phyloP scores from a whole-genome alignment of 116 monocot genomes.

The Papilionanthe hybrid region DNA sequence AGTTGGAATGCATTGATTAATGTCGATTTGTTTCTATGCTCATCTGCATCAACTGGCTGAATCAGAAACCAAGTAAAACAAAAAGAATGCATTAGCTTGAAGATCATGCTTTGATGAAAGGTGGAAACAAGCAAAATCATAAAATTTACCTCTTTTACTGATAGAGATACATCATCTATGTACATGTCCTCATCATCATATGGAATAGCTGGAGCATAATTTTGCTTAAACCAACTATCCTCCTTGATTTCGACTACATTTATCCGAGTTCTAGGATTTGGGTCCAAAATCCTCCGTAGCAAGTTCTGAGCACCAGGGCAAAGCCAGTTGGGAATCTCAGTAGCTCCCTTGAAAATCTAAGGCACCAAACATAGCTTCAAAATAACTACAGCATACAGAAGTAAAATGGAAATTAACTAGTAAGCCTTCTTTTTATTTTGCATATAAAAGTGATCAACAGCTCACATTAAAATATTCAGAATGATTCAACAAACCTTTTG shows the following conservation, averaged over 20 bases:
- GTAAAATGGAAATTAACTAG: too few relatives aligned
- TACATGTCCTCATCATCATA: slow-evolving; percentile 34
- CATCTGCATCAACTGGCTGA: slow-evolving; percentile 27
- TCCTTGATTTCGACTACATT: slow-evolving; percentile 56
- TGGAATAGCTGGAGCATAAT: slow-evolving; percentile 50
- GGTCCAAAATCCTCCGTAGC: slow-evolving; percentile 82
- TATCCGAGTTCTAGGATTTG: slow-evolving; percentile 68
- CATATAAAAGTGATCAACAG: neutral
- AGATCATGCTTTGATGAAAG: too few relatives aligned
- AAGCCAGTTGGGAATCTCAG: slow-evolving; percentile 69
- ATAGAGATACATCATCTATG: slow-evolving; percentile 18
- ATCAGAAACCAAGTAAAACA: neutral
- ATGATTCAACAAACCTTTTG: slow-evolving; percentile 54
- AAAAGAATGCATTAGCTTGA: too few relatives aligned
- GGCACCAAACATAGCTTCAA: too few relatives aligned
- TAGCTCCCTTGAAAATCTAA: slow-evolving; percentile 74
- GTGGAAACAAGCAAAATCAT: too few relatives aligned
- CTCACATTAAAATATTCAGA: neutral
- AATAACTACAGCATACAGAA: too few relatives aligned
- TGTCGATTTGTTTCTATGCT: slow-evolving; percentile 13
- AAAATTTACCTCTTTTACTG: slow-evolving; percentile 39
- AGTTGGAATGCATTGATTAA: slow-evolving; percentile 88
- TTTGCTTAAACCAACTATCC: slow-evolving; percentile 81
- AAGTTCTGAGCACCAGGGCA: slow-evolving; percentile 63
- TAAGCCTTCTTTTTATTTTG: too few relatives aligned